Percentiles rank a stretch among this genome's conserved stretches.
Evolutionary conservation across 2,329 filamentous ascomycete genomes (phyloP).

Genomic region (Stagonosporopsis chrysanthemi): DNA sequence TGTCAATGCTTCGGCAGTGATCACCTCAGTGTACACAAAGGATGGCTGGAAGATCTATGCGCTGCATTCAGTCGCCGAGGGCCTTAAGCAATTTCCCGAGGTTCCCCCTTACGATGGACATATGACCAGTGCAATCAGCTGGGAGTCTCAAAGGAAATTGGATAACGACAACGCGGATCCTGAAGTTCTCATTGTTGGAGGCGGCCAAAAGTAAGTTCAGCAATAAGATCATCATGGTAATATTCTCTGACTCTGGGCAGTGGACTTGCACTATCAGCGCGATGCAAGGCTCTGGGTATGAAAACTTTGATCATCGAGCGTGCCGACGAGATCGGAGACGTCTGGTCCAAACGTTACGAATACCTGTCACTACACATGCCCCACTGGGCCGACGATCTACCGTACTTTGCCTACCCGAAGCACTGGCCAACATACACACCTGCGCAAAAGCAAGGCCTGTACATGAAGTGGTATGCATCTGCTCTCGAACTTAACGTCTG

Average conservation of each 20-base stretch:
- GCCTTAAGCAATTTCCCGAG: constrained; percentile 14
- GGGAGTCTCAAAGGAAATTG: constrained; percentile 13
- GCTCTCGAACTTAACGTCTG: constrained; percentile 17
- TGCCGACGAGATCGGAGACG: constrained; percentile 38
- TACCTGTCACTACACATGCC: constrained; percentile 45
- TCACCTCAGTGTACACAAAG: constrained; percentile 15
- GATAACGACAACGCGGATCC: constrained; percentile 14
- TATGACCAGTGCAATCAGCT: constrained; percentile 16
- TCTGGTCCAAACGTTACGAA: constrained; percentile 45
- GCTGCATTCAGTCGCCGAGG: constrained; percentile 16
- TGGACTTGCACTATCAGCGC: constrained; percentile 16
- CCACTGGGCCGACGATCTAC: constrained; percentile 40
- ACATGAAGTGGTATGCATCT: constrained; percentile 42
- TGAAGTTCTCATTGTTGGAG: constrained; percentile 33
- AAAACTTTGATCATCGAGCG: constrained; percentile 42
- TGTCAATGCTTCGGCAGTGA: constrained; percentile 14
- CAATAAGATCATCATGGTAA: not conserved
- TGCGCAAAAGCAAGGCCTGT: constrained; percentile 39
- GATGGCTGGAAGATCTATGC: constrained; percentile 19
- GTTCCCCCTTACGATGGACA: constrained; percentile 11
- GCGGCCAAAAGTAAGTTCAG: constrained; percentile 23
- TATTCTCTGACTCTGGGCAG: not conserved
- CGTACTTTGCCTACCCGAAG: constrained; percentile 43
- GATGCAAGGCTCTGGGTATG: constrained; percentile 23
- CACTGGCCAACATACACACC: constrained; percentile 47